Percentiles rank a stretch among this genome's conserved stretches.
Conservation (phyloP, 805 yeast genomes). For the Suhomyces canberraensis region DNA sequence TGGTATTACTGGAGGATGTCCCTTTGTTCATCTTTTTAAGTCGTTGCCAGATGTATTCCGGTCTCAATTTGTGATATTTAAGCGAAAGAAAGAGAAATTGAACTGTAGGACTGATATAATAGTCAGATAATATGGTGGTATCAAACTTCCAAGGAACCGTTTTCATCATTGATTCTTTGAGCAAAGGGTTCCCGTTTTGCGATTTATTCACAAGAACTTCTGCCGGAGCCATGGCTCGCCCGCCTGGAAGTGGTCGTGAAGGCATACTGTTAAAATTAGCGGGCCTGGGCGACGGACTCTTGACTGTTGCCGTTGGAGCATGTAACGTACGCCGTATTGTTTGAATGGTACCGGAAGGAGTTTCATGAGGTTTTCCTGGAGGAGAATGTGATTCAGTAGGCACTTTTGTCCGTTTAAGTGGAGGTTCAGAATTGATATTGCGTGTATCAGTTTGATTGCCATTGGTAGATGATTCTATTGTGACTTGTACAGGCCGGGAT, state of each 20-base stretch:
- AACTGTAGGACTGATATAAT: conserved; percentile 55
- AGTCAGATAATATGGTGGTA: conserved; percentile 54
- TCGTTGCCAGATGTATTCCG: conserved; percentile 66
- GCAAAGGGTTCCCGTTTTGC: conserved; percentile 71
- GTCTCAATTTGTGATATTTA: conserved; percentile 71
- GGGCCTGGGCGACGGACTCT: background rate
- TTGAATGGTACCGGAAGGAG: background rate
- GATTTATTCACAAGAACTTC: conserved; percentile 34
- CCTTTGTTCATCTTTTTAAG: conserved; percentile 42
- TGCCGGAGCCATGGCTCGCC: conserved; percentile 7
- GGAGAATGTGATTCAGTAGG: background rate
- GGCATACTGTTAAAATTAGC: background rate
- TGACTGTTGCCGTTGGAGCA: background rate
- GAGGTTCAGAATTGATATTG: background rate
- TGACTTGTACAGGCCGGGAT: background rate
- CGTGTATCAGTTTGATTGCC: background rate
- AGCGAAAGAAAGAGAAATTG: conserved; percentile 62
- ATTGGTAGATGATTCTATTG: background rate
- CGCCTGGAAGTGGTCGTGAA: background rate
- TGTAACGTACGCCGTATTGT: background rate
- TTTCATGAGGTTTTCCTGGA: background rate
- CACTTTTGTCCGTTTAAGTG: background rate
- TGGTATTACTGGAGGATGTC: conserved; percentile 24
- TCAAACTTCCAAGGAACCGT: conserved; percentile 54
- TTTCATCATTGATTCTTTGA: conserved; percentile 47